phyloP scores from a whole-genome alignment of 1,284 basidiomycete genomes.

The Pholiota adiposa region DNA sequence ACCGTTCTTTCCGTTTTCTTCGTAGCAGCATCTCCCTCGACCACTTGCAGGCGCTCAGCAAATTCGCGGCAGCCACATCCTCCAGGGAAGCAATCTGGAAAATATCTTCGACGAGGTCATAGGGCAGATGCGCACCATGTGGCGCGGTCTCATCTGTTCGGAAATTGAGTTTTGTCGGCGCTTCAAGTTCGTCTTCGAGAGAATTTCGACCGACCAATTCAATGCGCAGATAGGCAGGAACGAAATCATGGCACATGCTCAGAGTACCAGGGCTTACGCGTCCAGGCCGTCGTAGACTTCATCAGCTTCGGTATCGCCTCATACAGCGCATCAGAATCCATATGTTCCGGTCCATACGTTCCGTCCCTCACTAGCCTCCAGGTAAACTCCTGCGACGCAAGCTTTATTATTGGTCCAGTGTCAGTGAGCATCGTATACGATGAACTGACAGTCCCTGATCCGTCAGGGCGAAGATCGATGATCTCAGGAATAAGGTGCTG shows the following conservation, averaged over 20 bases:
- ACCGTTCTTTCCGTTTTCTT: background rate
- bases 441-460: slow-evolving; percentile 7
- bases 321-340: slow-evolving; percentile 3
- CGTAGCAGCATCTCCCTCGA: slow-evolving; percentile 6
- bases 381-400: slow-evolving; percentile 1
- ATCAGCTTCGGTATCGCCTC: slow-evolving; percentile 10
- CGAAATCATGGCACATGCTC: background rate
- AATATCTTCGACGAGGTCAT: slow-evolving; percentile 8
- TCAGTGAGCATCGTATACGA: background rate
- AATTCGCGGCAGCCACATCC: background rate
- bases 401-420: background rate
- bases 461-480: slow-evolving; percentile 10
- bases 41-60: slow-evolving; percentile 2
- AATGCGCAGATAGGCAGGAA: slow-evolving; percentile 11
- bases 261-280: slow-evolving; percentile 6
- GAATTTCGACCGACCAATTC: background rate
- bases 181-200: background rate
- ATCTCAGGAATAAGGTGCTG: slow-evolving; percentile 4
- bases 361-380: slow-evolving; percentile 13
- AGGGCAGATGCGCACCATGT: background rate
- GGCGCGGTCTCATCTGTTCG: background rate
- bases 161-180: background rate
- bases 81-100: background rate
- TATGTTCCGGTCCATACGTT: slow-evolving; percentile 7
- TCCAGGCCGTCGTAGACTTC: slow-evolving; percentile 8